Conservation (phyloP, 345 rosid genomes). For the Eucalyptus polybractea region DNA sequence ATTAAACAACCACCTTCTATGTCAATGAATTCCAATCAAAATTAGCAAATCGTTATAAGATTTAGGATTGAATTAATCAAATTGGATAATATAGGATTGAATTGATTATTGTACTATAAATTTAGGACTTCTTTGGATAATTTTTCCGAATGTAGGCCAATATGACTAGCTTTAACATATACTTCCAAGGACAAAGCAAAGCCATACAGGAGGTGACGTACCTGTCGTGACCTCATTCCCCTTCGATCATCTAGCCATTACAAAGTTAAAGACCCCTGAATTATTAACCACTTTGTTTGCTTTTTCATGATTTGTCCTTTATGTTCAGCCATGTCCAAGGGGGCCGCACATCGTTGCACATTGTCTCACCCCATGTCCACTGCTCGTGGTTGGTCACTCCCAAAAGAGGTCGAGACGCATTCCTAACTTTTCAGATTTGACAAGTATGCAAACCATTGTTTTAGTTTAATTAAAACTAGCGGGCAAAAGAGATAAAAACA, state of each 20-base stretch:
- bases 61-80: not conserved
- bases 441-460: not conserved
- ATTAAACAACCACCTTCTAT: fast-evolving
- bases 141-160: no score
- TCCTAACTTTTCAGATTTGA: not conserved
- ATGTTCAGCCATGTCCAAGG: not conserved
- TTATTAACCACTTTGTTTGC: not conserved
- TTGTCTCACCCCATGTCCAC: not conserved
- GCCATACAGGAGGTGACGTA: not conserved
- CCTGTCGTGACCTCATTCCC: not conserved
- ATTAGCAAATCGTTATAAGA: fast-evolving
- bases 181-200: not conserved
- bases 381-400: not conserved
- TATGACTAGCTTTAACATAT: not conserved
- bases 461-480: not conserved
- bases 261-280: not conserved
- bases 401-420: not conserved
- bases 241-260: not conserved
- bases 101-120: not conserved
- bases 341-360: not conserved
- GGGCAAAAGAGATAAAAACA: not conserved
- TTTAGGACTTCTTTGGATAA: not conserved
- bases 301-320: not conserved
- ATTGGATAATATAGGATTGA: not conserved
- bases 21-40: fast-evolving